Evolutionary conservation across 108 stramenopile genomes (phyloP).

Genomic region (Fistulifera solaris): DNA sequence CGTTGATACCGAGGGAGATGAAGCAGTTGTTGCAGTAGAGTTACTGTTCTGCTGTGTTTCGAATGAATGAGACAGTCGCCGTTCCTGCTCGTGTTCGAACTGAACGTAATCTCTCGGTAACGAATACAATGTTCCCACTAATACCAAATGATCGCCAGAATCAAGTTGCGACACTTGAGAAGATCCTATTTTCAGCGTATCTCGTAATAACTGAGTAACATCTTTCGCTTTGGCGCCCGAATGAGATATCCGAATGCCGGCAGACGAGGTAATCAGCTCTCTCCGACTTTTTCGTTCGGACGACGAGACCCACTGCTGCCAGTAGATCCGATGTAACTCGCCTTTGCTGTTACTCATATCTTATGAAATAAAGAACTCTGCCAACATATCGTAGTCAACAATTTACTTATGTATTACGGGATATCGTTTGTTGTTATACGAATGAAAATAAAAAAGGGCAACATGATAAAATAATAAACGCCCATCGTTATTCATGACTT

Average conservation of each 20-base stretch:
- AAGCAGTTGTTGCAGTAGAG: background rate
- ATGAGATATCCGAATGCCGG: conserved; percentile 31
- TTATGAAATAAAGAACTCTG: too few species aligned
- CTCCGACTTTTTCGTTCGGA: conserved; percentile 2
- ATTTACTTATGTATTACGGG: too few species aligned
- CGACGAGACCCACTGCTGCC: conserved; percentile 34
- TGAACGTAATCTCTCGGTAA: conserved; percentile 34
- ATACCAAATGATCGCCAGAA: conserved; percentile 37
- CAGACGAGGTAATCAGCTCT: conserved; percentile 39
- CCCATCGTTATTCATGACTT: too few species aligned
- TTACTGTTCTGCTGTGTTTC: background rate
- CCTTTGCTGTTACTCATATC: too few species aligned
- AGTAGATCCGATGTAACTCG: conserved; percentile 45
- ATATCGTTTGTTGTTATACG: too few species aligned
- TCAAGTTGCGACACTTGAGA: background rate
- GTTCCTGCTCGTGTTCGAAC: conserved; percentile 32
- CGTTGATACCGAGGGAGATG: background rate
- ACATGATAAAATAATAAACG: too few species aligned
- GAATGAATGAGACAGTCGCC: too few species aligned
- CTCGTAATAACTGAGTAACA: conserved; percentile 35
- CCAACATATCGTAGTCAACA: too few species aligned
- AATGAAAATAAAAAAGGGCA: too few species aligned
- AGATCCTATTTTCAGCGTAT: conserved; percentile 17
- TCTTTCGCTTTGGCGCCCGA: conserved; percentile 34
- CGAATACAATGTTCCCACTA: conserved; percentile 46